Percentiles rank a stretch among this genome's conserved stretches.
Evolutionary conservation across 805 yeast genomes (phyloP).

Genomic region (Pichia sporocuriosa): DNA sequence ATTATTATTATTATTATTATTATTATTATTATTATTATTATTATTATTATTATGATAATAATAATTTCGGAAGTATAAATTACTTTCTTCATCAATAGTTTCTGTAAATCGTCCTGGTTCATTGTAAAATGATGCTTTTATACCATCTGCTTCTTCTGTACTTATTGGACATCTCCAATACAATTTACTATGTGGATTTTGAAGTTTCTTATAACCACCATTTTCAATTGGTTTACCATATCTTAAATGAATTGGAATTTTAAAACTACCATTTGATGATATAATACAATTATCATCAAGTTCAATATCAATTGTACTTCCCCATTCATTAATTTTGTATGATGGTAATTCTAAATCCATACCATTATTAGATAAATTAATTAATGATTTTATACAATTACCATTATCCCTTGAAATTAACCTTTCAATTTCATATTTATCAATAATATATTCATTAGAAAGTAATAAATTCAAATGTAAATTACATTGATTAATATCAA

Average conservation of each 20-base stretch:
- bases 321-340: slow-evolving; percentile 23
- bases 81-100: too few species aligned
- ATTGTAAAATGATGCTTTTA: not conserved
- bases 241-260: slow-evolving; percentile 29
- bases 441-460: slow-evolving; percentile 24
- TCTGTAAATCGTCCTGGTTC: slow-evolving; percentile 3
- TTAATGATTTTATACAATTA: slow-evolving; percentile 8
- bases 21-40: too few species aligned
- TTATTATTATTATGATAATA: too few species aligned
- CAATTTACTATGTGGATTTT: slow-evolving; percentile 19
- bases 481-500: slow-evolving; percentile 14
- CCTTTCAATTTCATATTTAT: slow-evolving; percentile 22
- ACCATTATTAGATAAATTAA: slow-evolving; percentile 15
- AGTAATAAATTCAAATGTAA: slow-evolving; percentile 21
- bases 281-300: slow-evolving; percentile 15
- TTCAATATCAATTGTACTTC: slow-evolving; percentile 18
- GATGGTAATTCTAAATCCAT: slow-evolving; percentile 29
- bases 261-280: slow-evolving; percentile 14
- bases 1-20: too few species aligned
- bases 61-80: too few species aligned
- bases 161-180: slow-evolving; percentile 25
- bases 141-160: slow-evolving; percentile 5
- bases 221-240: slow-evolving; percentile 21
- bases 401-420: not conserved
- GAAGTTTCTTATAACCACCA: slow-evolving; percentile 6